A percentile compares a stretch with the other conserved stretches of the same genome.
Conservation (phyloP, 225 moss, liverwort and hornwort genomes). For the Ulota crispa region DNA sequence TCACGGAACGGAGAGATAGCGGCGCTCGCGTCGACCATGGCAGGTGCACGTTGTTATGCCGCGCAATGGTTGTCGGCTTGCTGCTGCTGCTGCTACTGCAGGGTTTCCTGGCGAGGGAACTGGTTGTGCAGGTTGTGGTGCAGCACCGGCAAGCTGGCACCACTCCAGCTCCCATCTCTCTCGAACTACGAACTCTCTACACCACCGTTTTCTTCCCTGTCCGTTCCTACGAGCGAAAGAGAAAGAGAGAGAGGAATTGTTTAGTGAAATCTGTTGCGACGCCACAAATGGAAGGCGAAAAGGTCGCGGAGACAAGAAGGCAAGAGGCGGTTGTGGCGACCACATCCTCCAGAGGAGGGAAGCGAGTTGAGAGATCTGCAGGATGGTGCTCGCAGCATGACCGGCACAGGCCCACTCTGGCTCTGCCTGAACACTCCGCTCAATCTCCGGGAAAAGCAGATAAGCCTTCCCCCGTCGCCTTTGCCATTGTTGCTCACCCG, state of each 20-base stretch:
- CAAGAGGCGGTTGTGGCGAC: not conserved
- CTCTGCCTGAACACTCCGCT: not conserved
- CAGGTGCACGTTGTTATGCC: slow-evolving; percentile 22
- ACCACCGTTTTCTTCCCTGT: too few relatives aligned
- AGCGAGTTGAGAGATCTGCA: not conserved
- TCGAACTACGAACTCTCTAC: not conserved
- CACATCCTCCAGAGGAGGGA: not conserved
- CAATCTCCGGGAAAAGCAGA: slow-evolving; percentile 16
- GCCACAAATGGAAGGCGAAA: not conserved
- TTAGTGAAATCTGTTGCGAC: not conserved
- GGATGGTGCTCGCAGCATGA: slow-evolving; percentile 16
- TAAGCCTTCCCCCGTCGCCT: slow-evolving; percentile 24
- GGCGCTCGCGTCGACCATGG: slow-evolving; percentile 47
- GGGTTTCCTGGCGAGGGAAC: slow-evolving; percentile 16
- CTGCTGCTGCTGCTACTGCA: not conserved
- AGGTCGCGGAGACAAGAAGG: not conserved
- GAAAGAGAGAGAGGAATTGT: not conserved
- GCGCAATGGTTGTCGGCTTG: not conserved
- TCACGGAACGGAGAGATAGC: slow-evolving; percentile 35
- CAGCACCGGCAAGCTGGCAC: slow-evolving; percentile 58
- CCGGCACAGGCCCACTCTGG: slow-evolving; percentile 19
- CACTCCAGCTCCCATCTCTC: slow-evolving; percentile 44
- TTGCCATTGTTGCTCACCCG: not conserved
- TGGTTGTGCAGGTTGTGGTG: slow-evolving; percentile 43
- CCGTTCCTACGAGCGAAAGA: too few relatives aligned